These are phyloP conservation scores for Ophiostoma novo-ulmi DNA, from an alignment of 2,329 filamentous ascomycete species.

Conservation along the genomic window DNA sequence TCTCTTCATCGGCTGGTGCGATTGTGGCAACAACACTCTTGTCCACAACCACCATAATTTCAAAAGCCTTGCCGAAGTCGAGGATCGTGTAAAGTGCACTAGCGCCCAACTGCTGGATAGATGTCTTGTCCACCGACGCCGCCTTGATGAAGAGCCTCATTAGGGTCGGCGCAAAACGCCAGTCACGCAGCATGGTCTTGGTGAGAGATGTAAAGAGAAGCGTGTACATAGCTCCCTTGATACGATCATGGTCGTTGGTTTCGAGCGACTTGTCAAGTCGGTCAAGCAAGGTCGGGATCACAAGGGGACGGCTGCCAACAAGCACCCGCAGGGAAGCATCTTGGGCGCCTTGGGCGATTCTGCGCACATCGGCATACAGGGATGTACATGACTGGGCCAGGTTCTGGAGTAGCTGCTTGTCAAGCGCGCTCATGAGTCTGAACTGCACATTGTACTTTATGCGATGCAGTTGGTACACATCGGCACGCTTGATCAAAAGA, in stretches of 20 bases:
- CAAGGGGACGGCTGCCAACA: conserved; percentile 77
- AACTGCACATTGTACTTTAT: conserved; percentile 88
- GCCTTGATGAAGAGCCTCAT: conserved; percentile 87
- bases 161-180: conserved; percentile 88
- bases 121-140: conserved; percentile 84
- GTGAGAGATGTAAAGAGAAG: conserved; percentile 82
- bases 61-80: conserved; percentile 85
- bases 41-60: conserved; percentile 79
- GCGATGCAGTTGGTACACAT: conserved; percentile 92
- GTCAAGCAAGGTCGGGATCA: conserved; percentile 81
- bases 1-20: conserved; percentile 45
- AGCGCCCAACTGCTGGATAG: conserved; percentile 82
- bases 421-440: conserved; percentile 81
- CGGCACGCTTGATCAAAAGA: conserved; percentile 84
- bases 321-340: conserved; percentile 91
- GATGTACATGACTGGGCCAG: conserved; percentile 86
- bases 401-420: conserved; percentile 78
- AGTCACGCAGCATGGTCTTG: conserved; percentile 83
- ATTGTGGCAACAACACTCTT: conserved; percentile 65
- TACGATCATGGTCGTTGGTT: conserved; percentile 76
- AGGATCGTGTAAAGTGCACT: conserved; percentile 79
- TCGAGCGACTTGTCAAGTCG: conserved; percentile 74
- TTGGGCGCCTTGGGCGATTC: conserved; percentile 83
- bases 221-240: conserved; percentile 92
- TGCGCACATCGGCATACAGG: conserved; percentile 89